Evolutionary conservation across 495 filamentous ascomycete species (phyloP), one percentile per base, ranked within the genome.

Genomic region (Apiosordaria backusii): DNA sequence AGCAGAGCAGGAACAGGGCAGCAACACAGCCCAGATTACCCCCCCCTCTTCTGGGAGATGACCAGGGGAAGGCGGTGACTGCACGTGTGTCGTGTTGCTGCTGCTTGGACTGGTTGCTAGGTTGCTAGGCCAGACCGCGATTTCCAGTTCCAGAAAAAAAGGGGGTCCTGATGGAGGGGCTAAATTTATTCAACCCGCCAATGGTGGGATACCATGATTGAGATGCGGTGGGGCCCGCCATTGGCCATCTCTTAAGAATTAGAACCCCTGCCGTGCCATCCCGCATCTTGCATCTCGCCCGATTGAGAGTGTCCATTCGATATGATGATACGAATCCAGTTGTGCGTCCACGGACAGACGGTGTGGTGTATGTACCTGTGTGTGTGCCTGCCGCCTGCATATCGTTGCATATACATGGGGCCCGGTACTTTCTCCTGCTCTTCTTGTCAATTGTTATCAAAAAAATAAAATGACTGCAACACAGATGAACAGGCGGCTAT

Each of bases 141-240:
- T 57, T 24, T 61, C 67, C 53, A 61, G 63, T 60, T 55, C 67
- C 67, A 68, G 24, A 66, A 66, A 69, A 65, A 68, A 66, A 64
- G 61, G 64, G 65, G 60, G 24, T 57, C 26, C 23, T 24, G 53
- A 67, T 67, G 68, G 68, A 62, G 68, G 68, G 68, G 65, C 53
- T 65, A 57, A 66, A 57, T 68, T 70, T 70, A 64, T 68, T 61
- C 45, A 29, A 58, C 40, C 57, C 62, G 45, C 29, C 35, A 62
- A 65, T 52, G 65, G 68, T 62, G 27, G 27, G 4, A 29, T 29
- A 4, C 27, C 27, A 29, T 29, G 4, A 29, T 29, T 64, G 50
- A 61, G 57, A 35, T 62, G 22, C 21, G 60, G 57, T 65, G 67
- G 67, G 60, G 26, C 45, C 21, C 18, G 35, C 26, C 55, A 35